phyloP scores from a whole-genome alignment of 192 early-diverging fungal species.

The Phycomyces nitens region DNA sequence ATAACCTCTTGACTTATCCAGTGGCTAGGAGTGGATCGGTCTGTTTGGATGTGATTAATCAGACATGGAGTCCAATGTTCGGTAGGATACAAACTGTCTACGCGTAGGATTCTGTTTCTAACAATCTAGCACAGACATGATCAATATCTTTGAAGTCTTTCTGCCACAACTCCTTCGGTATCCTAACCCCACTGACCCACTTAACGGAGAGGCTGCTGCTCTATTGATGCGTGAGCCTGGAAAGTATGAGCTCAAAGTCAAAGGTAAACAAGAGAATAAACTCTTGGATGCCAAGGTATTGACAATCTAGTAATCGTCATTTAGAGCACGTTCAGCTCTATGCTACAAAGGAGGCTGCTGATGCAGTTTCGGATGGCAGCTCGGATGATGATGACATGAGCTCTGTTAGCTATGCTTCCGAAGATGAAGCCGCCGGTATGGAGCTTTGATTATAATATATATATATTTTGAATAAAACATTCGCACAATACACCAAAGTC shows the following conservation, averaged over 20 bases:
- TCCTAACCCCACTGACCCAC: constrained; percentile 98
- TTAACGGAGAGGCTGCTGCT: constrained; percentile 98
- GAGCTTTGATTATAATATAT: constrained; percentile 59
- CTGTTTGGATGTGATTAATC: constrained; percentile 99
- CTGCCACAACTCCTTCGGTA: constrained; percentile 96
- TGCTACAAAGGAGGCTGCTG: constrained; percentile 83
- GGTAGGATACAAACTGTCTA: constrained; percentile 44
- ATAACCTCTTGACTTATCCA: not conserved
- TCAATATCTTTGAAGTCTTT: constrained; percentile 99
- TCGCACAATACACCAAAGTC: not conserved
- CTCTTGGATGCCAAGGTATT: no score
- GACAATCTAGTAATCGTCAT: not conserved
- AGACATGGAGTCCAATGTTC: constrained; percentile 99
- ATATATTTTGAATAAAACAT: not conserved
- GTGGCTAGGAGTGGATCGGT: constrained; percentile 87
- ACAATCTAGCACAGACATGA: constrained; percentile 69
- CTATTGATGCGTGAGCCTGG: constrained; percentile 91
- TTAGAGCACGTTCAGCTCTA: constrained; percentile 79
- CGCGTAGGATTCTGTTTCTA: not conserved
- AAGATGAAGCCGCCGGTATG: constrained; percentile 79
- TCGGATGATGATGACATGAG: constrained; percentile 77
- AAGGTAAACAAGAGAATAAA: constrained; percentile 52
- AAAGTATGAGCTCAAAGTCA: constrained; percentile 91
- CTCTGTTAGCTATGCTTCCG: constrained; percentile 74
- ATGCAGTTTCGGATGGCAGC: constrained; percentile 66